Conservation (phyloP, 2,329 filamentous ascomycete species). For the Fusarium nygamai region DNA sequence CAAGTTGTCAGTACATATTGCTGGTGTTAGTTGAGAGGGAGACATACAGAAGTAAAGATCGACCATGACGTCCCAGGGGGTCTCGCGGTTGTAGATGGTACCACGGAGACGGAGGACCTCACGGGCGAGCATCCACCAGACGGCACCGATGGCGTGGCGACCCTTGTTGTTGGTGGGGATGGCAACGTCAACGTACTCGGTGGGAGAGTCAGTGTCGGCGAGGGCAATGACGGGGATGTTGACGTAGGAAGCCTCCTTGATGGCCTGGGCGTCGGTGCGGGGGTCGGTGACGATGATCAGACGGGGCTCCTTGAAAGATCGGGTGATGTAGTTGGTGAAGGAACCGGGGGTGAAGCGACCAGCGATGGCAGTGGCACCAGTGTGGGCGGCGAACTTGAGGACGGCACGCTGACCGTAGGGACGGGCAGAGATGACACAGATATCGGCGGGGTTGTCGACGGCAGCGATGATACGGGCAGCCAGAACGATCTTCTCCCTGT, state of each 20-base stretch:
- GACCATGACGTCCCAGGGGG: slow-evolving; percentile 98
- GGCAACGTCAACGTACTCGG: slow-evolving; percentile 99
- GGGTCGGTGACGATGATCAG: slow-evolving; percentile 99
- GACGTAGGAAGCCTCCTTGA: slow-evolving; percentile 99
- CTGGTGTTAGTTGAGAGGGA: not conserved
- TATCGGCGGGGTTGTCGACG: slow-evolving; percentile 99
- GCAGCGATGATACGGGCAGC: slow-evolving; percentile 98
- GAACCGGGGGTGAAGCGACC: slow-evolving; percentile 99
- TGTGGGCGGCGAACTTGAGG: slow-evolving; percentile 99
- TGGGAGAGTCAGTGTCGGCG: slow-evolving; percentile 98
- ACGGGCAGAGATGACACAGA: slow-evolving; percentile 99
- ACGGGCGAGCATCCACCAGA: slow-evolving; percentile 99
- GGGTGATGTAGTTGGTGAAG: slow-evolving; percentile 99
- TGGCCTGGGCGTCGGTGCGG: slow-evolving; percentile 99
- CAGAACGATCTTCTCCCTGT: slow-evolving; percentile 99
- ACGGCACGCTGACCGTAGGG: slow-evolving; percentile 99
- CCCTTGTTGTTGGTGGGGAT: slow-evolving; percentile 99
- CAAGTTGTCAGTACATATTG: slow-evolving; percentile 21
- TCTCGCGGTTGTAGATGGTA: slow-evolving; percentile 94
- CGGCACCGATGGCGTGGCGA: slow-evolving; percentile 96
- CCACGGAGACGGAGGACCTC: slow-evolving; percentile 99
- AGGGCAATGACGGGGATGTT: slow-evolving; percentile 99
- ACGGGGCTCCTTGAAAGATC: slow-evolving; percentile 99
- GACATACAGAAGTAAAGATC: slow-evolving; percentile 97
- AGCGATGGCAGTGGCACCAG: slow-evolving; percentile 95